phyloP scores from a whole-genome alignment of 2,329 filamentous ascomycete species.

The Aspergillus sp. region DNA sequence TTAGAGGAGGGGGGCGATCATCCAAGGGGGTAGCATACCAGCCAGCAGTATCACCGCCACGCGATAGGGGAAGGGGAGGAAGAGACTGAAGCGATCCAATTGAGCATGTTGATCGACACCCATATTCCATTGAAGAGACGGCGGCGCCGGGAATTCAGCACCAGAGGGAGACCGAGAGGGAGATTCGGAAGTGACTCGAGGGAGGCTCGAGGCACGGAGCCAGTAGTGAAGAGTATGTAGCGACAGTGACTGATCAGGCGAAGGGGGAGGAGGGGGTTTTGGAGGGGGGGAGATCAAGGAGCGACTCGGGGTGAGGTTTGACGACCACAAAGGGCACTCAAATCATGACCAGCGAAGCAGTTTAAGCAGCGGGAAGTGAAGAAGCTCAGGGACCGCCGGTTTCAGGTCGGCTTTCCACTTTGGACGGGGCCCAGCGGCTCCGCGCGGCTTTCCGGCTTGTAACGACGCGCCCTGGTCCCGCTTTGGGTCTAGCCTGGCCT shows the following conservation, averaged over 20 bases:
- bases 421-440: conserved; percentile 10
- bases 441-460: conserved; percentile 19
- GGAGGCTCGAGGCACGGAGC: background rate
- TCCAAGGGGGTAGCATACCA: conserved; percentile 56
- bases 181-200: background rate
- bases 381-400: conserved; percentile 22
- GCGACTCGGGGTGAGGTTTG: conserved; percentile 38
- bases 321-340: conserved; percentile 13
- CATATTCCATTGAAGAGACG: conserved; percentile 42
- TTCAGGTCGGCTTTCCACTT: conserved; percentile 10
- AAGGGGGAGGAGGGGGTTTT: too few relatives aligned
- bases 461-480: conserved; percentile 10
- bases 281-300: conserved; percentile 27
- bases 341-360: conserved; percentile 18
- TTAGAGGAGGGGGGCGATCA: background rate
- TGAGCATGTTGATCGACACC: conserved; percentile 44
- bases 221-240: conserved; percentile 13
- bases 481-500: conserved; percentile 13
- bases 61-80: conserved; percentile 86
- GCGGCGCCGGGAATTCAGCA: conserved; percentile 19
- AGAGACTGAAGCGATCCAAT: conserved; percentile 81
- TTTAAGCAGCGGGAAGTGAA: conserved; percentile 10
- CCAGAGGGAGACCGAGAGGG: conserved; percentile 14
- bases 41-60: conserved; percentile 82
- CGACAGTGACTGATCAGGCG: conserved; percentile 2